Evolutionary conservation across 768 basidiomycete species (phyloP).

Genomic region (Boletus vermiculosoides): DNA sequence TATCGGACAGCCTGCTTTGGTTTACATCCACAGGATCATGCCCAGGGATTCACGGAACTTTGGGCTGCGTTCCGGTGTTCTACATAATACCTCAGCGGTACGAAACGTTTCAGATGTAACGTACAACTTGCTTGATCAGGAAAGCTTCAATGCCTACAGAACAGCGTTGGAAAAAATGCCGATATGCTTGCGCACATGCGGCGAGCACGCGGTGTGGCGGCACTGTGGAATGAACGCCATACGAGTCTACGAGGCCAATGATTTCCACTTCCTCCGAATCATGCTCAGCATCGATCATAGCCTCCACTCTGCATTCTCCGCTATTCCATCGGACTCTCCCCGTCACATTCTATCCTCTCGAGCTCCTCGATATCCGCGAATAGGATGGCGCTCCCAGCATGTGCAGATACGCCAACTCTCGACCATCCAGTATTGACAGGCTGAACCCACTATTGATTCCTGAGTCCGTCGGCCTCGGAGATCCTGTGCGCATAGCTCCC

Average conservation of each 20-base stretch:
- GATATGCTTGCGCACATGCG: neutral
- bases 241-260: no score
- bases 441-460: no score
- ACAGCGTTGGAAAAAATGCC: neutral
- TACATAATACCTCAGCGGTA: neutral
- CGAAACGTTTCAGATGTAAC: neutral
- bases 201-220: neutral
- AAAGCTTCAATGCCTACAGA: neutral
- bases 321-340: neutral
- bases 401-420: neutral
- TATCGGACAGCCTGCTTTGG: neutral
- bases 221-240: neutral
- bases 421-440: neutral
- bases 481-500: neutral
- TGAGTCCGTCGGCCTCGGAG: neutral
- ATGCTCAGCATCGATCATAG: neutral
- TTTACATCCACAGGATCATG: constrained; percentile 4
- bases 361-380: neutral
- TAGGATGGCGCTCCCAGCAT: neutral
- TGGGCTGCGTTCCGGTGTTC: neutral
- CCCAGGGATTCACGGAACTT: neutral
- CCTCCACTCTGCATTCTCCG: neutral
- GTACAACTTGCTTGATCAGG: neutral
- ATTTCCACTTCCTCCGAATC: no score
- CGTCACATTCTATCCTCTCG: neutral